Conservation (phyloP, 2,329 filamentous ascomycete species). For the Hirsutella rhossiliensis region DNA sequence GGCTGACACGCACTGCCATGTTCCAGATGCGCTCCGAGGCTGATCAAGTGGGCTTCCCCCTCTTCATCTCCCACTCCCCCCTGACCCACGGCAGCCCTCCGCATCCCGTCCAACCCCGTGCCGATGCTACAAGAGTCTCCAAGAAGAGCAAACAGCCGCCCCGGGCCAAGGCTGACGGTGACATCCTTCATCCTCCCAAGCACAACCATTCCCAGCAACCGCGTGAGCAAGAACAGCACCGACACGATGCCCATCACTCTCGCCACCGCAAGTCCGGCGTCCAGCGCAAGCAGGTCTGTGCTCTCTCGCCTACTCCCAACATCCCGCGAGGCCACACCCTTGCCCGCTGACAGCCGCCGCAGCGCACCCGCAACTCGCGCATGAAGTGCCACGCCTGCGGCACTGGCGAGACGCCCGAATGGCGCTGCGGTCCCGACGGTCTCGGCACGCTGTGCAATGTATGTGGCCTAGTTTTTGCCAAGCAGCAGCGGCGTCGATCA, state of each 20-base stretch:
- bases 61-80: conserved; percentile 1
- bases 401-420: conserved; percentile 64
- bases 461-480: conserved; percentile 44
- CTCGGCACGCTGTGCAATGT: conserved; percentile 63
- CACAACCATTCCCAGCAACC: too few relatives aligned
- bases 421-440: conserved; percentile 62
- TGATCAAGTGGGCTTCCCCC: not conserved
- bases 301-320: not conserved
- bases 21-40: not conserved
- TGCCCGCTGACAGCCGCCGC: not conserved
- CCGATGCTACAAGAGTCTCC: too few relatives aligned
- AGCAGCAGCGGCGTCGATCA: conserved; percentile 5
- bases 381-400: conserved; percentile 38
- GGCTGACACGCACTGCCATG: not conserved
- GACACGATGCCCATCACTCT: not conserved
- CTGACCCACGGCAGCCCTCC: not conserved
- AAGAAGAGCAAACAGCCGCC: too few relatives aligned
- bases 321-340: too few relatives aligned
- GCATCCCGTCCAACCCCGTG: not conserved
- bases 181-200: too few relatives aligned
- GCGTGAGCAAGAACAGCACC: not conserved
- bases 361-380: not conserved
- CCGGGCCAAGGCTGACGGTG: too few relatives aligned
- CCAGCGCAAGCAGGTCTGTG: not conserved
- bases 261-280: not conserved